A percentile compares a stretch with the other conserved stretches of the same genome.
phyloP scores from a whole-genome alignment of 1,139 yeast genomes.

The Taphrina pruni region DNA sequence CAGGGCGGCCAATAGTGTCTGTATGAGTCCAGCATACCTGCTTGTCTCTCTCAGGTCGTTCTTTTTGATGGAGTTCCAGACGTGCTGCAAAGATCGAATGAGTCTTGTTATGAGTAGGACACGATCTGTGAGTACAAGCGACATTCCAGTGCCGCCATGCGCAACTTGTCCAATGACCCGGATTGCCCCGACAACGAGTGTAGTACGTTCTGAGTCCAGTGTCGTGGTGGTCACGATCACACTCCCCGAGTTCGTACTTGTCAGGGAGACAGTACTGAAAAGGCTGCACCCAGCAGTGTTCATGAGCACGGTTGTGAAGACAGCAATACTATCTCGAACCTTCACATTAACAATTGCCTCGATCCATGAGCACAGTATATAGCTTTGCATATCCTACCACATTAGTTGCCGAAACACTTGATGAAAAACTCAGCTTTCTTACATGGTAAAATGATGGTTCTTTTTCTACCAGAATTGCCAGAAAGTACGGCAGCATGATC shows the following conservation, averaged over 20 bases:
- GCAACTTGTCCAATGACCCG: neutral
- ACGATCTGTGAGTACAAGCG: conserved; percentile 1
- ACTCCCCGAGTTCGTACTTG: neutral
- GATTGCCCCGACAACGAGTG: conserved; percentile 9
- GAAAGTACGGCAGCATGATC: conserved; percentile 23
- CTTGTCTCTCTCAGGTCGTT: neutral
- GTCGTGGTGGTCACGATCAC: neutral
- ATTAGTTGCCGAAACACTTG: no score
- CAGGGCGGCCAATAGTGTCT: neutral
- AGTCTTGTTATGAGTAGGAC: neutral
- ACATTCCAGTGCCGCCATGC: neutral
- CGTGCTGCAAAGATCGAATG: neutral
- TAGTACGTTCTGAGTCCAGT: conserved; percentile 1
- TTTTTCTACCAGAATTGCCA: conserved; percentile 15
- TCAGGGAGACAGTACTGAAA: neutral
- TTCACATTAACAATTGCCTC: conserved; percentile 11
- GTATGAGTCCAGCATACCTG: conserved; percentile 2
- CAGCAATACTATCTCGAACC: conserved; percentile 30
- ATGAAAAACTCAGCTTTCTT: neutral
- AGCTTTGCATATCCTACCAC: conserved; percentile 9
- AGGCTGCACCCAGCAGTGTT: neutral
- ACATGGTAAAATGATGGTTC: conserved; percentile 16
- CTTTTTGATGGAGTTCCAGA: neutral
- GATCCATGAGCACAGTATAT: conserved; percentile 18
- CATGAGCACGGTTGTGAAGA: conserved; percentile 22